phyloP scores from a whole-genome alignment of 2,329 filamentous ascomycete genomes.

The Pseudofabraea citricarpa region DNA sequence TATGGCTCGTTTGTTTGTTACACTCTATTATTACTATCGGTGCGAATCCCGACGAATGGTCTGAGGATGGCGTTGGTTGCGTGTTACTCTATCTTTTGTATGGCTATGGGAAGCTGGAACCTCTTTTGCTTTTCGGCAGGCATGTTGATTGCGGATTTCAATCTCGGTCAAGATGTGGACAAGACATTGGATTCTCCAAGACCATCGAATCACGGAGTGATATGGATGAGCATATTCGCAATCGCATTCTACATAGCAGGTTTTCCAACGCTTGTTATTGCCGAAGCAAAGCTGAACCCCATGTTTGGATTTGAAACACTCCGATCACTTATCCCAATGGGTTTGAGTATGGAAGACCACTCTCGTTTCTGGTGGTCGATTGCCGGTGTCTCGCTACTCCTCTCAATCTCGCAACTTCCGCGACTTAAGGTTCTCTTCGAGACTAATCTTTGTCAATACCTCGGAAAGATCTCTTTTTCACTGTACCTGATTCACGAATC shows the following conservation, averaged over 20 bases:
- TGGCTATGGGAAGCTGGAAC: constrained; percentile 19
- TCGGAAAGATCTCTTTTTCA: constrained; percentile 50
- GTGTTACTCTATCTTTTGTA: constrained; percentile 6
- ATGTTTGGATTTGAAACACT: constrained; percentile 19
- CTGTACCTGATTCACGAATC: constrained; percentile 49
- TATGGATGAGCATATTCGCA: constrained; percentile 10
- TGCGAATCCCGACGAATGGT: constrained; percentile 7
- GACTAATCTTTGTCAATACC: constrained; percentile 45
- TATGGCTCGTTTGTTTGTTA: constrained; percentile 34
- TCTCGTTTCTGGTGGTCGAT: constrained; percentile 20
- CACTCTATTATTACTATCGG: constrained; percentile 12
- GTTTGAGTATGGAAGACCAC: constrained; percentile 14
- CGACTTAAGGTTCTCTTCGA: constrained; percentile 38
- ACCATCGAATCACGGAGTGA: background rate
- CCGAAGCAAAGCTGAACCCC: constrained; percentile 10
- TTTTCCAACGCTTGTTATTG: constrained; percentile 12
- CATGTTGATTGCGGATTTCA: constrained; percentile 19
- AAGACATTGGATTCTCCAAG: background rate
- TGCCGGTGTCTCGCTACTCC: constrained; percentile 14
- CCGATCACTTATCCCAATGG: constrained; percentile 11
- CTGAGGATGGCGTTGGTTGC: constrained; percentile 14
- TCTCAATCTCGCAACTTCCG: constrained; percentile 28
- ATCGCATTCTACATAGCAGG: constrained; percentile 19
- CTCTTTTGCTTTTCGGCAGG: constrained; percentile 19
- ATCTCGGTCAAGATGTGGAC: constrained; percentile 14